A percentile compares a stretch with the other conserved stretches of the same genome.
phyloP scores from a whole-genome alignment of 2,329 filamentous ascomycete genomes.

The Diaporthe sp. region DNA sequence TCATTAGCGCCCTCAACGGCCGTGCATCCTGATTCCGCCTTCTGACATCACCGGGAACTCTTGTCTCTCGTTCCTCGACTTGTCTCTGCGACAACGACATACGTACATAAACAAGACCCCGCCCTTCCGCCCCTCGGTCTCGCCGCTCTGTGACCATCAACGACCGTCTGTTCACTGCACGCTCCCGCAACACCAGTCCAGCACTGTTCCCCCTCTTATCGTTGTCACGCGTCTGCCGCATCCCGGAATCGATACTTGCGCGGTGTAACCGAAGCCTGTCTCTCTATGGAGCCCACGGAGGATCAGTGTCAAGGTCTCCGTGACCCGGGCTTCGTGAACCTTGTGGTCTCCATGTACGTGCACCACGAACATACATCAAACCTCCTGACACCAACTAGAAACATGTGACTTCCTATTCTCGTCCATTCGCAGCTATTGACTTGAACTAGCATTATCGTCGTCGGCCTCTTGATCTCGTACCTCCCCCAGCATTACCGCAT shows the following conservation, averaged over 20 bases:
- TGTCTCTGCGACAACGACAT: slow-evolving; percentile 6
- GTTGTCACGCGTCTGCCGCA: background rate
- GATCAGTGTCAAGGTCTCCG: slow-evolving; percentile 65
- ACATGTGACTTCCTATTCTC: background rate
- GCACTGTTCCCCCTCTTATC: background rate
- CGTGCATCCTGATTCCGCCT: slow-evolving; percentile 25
- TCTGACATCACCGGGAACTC: slow-evolving; percentile 25
- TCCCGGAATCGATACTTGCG: background rate
- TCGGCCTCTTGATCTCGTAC: slow-evolving; percentile 93
- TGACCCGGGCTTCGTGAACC: slow-evolving; percentile 65
- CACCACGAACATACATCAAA: background rate
- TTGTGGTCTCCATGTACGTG: slow-evolving; percentile 68
- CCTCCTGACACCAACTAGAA: background rate
- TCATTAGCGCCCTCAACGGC: slow-evolving; percentile 14
- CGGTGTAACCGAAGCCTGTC: background rate
- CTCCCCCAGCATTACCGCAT: slow-evolving; percentile 95
- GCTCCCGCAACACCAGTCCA: background rate
- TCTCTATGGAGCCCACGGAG: slow-evolving; percentile 49
- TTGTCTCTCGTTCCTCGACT: background rate
- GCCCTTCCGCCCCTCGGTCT: background rate
- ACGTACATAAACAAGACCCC: slow-evolving; percentile 11
- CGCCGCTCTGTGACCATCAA: background rate
- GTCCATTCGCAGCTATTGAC: slow-evolving; percentile 41
- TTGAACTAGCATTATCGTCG: slow-evolving; percentile 73
- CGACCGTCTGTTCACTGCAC: background rate